Percentiles rank a stretch among this genome's conserved stretches.
Evolutionary conservation across 441 rosid genomes (phyloP).

Genomic region (Eutrema salsugineum): DNA sequence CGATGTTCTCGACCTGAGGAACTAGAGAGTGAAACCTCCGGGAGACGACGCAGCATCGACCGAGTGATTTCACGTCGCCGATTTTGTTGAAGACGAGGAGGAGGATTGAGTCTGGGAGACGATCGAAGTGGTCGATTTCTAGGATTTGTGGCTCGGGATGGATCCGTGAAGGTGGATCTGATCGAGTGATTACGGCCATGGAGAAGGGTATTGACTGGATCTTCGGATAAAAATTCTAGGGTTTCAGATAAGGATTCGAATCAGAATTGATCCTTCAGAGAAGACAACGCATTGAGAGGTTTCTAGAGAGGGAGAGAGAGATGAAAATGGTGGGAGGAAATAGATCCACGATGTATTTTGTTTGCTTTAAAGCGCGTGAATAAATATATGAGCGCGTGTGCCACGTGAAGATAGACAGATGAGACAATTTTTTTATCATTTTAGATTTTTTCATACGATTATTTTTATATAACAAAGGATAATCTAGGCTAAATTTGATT

Average conservation of each 20-base stretch:
- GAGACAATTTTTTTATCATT: too few species aligned
- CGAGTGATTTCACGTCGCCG: slow-evolving; percentile 82
- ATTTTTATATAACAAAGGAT: too few species aligned
- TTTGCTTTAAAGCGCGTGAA: slow-evolving; percentile 14
- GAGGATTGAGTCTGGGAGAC: slow-evolving; percentile 73
- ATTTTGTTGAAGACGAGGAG: slow-evolving; percentile 68
- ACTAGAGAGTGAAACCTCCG: slow-evolving; percentile 70
- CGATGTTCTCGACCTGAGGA: slow-evolving; percentile 76
- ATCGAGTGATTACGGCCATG: slow-evolving; percentile 34
- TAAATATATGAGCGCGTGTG: slow-evolving; percentile 15
- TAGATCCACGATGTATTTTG: slow-evolving; percentile 50
- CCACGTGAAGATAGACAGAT: not conserved
- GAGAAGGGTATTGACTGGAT: not conserved
- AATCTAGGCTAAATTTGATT: too few species aligned
- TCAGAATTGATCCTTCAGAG: slow-evolving; percentile 14
- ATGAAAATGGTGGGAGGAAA: slow-evolving; percentile 33
- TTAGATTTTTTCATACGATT: too few species aligned
- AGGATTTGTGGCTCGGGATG: slow-evolving; percentile 45
- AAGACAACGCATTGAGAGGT: slow-evolving; percentile 21
- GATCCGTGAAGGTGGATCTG: slow-evolving; percentile 67
- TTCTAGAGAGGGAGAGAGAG: too few species aligned
- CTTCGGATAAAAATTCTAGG: not conserved
- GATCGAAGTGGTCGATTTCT: slow-evolving; percentile 74
- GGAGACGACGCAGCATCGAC: slow-evolving; percentile 81
- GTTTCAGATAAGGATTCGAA: slow-evolving; percentile 7